Base-by-base conservation (phyloP, 352 stramenopile species). In the Sclerospora graminicola region DNA sequence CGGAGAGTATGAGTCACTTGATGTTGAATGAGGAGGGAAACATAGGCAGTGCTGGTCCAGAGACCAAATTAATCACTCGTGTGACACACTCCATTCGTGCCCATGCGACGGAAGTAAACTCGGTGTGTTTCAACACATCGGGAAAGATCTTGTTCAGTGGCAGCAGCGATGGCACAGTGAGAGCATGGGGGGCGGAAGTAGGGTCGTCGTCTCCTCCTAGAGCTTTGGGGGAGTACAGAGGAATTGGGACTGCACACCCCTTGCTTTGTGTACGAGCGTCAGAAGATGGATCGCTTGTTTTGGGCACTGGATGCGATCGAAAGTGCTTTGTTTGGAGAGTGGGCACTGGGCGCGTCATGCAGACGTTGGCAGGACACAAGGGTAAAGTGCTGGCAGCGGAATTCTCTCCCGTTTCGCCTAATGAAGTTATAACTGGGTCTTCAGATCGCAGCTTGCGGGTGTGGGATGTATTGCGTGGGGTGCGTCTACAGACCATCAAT, bases 301-400 rank as follows among this genome's bases (percentile, higher is more conserved):
- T 91, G 15, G 79, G 79, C 36, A 89, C 79, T 11, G 79, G 79
- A 8, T 88, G 76, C 47, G 79, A 91, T 37, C 79, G 79, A 53
- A 91, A 89, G 60, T 84, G 71, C 40, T 88, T 89, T 49, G 63
- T 91, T 10, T 91, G 79, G 79, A 68, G 79, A 61, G 79, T 89
- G 15, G 79, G 71, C 43, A 85, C 79, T 28, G 76, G 76, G 15
- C 74, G 79, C 18, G 76, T 91, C 39, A 74, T 82, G 54, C 79
- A 91, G 60, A 91, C 76, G 44, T 68, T 91, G 20, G 81, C 76
- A 31, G 79, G 79, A 4, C 79, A 91, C 64, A 89, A 89, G 47
- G 79, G 79, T 28, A 88, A 89, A 63, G 79, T 91, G 16, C 36
- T 89, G 26, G 79, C 79, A 7, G 79, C 71, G 18, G 79, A 87